A percentile compares a stretch with the other conserved stretches of the same genome.
phyloP scores from a whole-genome alignment of 306 rosid species.

The Rosa rugosa region DNA sequence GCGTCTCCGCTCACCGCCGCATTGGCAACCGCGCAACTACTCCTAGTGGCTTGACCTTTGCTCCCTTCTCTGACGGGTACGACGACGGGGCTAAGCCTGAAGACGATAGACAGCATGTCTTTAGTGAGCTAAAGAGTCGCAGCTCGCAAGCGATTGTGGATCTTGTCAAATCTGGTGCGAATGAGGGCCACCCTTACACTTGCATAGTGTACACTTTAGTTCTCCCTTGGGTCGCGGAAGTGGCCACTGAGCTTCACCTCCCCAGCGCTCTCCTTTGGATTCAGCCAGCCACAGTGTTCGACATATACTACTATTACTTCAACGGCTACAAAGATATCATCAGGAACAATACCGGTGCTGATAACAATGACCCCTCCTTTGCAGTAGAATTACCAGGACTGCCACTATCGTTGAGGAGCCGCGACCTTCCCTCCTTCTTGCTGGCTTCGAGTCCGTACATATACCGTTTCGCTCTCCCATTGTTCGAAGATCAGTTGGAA shows the following conservation, averaged over 20 bases:
- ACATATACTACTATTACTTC: conserved; percentile 33
- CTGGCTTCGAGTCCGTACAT: neutral
- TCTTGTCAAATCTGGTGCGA: conserved; percentile 2
- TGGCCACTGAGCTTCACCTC: conserved; percentile 22
- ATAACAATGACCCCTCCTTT: neutral
- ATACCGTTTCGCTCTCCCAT: neutral
- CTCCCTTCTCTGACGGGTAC: conserved; percentile 35
- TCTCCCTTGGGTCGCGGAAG: conserved; percentile 30
- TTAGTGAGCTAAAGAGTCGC: neutral
- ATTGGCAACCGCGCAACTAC: conserved; percentile 1
- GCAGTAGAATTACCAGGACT: conserved; percentile 23
- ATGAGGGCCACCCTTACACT: conserved; percentile 25
- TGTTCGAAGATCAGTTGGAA: conserved; percentile 18
- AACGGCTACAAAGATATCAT: conserved; percentile 29
- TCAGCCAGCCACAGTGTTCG: conserved; percentile 43
- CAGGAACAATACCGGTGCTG: neutral
- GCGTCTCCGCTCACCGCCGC: conserved; percentile 16
- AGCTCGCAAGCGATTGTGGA: conserved; percentile 30
- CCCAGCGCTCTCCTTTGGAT: conserved; percentile 33
- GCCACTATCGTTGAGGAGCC: conserved; percentile 13
- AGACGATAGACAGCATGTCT: neutral
- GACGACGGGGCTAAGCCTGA: conserved; percentile 21
- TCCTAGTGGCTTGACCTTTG: conserved; percentile 12
- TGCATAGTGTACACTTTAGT: conserved; percentile 27
- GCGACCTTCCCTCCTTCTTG: conserved; percentile 38